A percentile compares a stretch with the other conserved stretches of the same genome.
Conservation (phyloP, 768 basidiomycete species). For the Serendipita indica region DNA sequence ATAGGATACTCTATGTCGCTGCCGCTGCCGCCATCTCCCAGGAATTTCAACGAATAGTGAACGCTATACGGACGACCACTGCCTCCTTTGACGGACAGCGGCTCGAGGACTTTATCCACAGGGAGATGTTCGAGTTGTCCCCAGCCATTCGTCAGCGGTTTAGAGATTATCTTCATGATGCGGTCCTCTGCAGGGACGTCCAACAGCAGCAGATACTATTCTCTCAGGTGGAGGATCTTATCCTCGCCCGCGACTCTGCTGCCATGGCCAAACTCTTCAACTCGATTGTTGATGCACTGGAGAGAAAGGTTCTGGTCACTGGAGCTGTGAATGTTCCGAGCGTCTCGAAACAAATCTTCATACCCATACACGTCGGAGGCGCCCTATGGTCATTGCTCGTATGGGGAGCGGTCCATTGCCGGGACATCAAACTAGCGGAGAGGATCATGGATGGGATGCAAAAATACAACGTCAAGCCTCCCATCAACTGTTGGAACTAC, state of each 20-base stretch:
- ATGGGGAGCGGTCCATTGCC: constrained; percentile 43
- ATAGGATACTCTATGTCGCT: constrained; percentile 36
- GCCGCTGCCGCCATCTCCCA: constrained; percentile 45
- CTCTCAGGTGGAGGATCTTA: neutral
- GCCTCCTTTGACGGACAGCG: constrained; percentile 42
- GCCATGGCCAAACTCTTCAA: constrained; percentile 32
- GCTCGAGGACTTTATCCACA: constrained; percentile 23
- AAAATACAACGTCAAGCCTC: constrained; percentile 34
- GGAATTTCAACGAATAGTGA: neutral
- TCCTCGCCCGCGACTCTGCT: neutral
- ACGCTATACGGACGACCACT: neutral
- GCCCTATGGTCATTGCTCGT: constrained; percentile 52
- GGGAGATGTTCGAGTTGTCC: constrained; percentile 26
- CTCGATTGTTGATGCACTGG: constrained; percentile 35
- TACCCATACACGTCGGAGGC: constrained; percentile 38
- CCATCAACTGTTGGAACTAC: constrained; percentile 51
- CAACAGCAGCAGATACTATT: constrained; percentile 25
- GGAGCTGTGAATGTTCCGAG: constrained; percentile 24
- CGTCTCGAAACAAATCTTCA: constrained; percentile 17
- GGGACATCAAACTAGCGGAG: constrained; percentile 41
- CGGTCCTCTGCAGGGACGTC: constrained; percentile 29
- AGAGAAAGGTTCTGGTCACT: constrained; percentile 40
- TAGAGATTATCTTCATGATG: constrained; percentile 26
- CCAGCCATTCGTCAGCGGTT: constrained; percentile 26
- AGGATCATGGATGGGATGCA: constrained; percentile 56